Base-by-base conservation (phyloP, 2,329 filamentous ascomycete genomes). In the Aspergillus aculeatinus region DNA sequence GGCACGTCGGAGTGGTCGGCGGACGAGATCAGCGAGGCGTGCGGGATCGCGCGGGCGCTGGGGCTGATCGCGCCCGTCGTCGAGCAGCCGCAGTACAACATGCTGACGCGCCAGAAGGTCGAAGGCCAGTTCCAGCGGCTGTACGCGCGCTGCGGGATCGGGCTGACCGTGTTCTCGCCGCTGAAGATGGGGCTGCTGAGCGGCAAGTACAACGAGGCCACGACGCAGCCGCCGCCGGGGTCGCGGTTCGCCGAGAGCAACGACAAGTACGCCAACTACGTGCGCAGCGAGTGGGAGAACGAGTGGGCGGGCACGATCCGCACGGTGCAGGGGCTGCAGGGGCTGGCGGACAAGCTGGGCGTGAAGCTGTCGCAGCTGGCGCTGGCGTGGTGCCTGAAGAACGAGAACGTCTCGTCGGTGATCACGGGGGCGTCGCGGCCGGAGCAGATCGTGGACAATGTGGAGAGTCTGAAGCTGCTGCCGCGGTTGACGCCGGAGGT, bases 1-100 rank as follows among this genome's bases (percentile, higher is more conserved):
- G 87, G 86, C 53, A 89, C 87, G 0, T 88, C 85, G 1, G 86
- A 89, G 73, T 90, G 87, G 87, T 82, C 80, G 63, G 84, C 87
- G 42, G 84, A 86, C 59, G 87, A 90, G 75, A 89, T 90, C 67
- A 82, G 82, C 12, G 81, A 85, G 65, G 87, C 88, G 0, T 85
- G 83, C 79, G 78, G 84, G 14, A 80, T 85, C 61, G 87, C 87
- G 23, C 83, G 87, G 63, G 80, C 80, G 58, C 80, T 89, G 4
- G 80, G 82, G 19, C 76, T 90, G 49, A 83, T 89, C 64, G 86
- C 84, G 19, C 72, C 72, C 2, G 65, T 73, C 14, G 70, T 71
- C 48, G 70, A 90, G 74, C 87, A 90, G 75, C 87, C 87, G 1
- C 77, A 83, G 51, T 89, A 90, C 76, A 89, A 87, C 76, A 82